phyloP scores from a whole-genome alignment of 352 stramenopile genomes.

The Phytophthora foliorum region DNA sequence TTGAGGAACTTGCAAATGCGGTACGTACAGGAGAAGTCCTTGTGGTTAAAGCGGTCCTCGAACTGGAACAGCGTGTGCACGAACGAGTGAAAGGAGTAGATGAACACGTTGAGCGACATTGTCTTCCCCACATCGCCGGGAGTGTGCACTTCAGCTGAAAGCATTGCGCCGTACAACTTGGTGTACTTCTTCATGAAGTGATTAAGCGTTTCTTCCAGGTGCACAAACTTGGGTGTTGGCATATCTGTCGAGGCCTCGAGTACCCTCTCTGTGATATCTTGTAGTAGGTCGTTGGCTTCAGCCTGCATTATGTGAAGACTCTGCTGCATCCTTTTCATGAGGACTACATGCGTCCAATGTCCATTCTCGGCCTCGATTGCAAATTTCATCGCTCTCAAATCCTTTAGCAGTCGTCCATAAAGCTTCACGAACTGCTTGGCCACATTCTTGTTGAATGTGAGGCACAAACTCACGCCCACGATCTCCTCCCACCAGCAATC shows the following conservation, averaged over 20 bases:
- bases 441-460: constrained; percentile 77
- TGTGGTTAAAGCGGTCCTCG: constrained; percentile 66
- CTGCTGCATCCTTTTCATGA: constrained; percentile 74
- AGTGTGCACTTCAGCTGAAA: constrained; percentile 45
- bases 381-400: constrained; percentile 75
- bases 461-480: constrained; percentile 54
- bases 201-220: constrained; percentile 60
- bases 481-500: constrained; percentile 83
- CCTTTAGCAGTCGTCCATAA: constrained; percentile 61
- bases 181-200: constrained; percentile 71
- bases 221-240: constrained; percentile 44
- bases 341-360: constrained; percentile 58
- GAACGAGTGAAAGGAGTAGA: constrained; percentile 85
- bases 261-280: constrained; percentile 56
- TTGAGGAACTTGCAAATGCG: constrained; percentile 64
- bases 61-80: constrained; percentile 72
- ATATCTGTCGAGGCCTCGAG: constrained; percentile 42
- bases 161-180: constrained; percentile 57
- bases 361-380: constrained; percentile 71
- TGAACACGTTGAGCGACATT: constrained; percentile 80
- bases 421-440: constrained; percentile 78
- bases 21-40: constrained; percentile 61
- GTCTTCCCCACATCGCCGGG: constrained; percentile 63
- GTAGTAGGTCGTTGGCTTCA: constrained; percentile 66
- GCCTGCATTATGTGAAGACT: constrained; percentile 71